phyloP scores from a whole-genome alignment of 495 filamentous ascomycete genomes.

The Talaromyces borbonicus region DNA sequence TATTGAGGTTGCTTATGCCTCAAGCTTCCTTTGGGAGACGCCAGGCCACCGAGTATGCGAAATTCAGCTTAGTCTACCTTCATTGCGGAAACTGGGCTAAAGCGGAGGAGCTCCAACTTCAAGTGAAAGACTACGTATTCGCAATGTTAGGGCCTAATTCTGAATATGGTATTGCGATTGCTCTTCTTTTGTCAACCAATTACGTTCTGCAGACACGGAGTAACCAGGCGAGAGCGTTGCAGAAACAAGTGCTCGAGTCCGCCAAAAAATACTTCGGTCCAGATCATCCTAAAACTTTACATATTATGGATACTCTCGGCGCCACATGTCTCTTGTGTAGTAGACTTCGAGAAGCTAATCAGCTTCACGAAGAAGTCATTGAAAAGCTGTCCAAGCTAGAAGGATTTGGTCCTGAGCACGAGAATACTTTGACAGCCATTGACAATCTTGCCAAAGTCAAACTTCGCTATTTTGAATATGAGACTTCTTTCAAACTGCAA shows the following conservation, averaged over 20 bases:
- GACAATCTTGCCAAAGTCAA: constrained; percentile 4
- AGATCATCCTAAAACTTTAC: constrained; percentile 19
- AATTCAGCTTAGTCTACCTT: neutral
- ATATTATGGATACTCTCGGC: constrained; percentile 5
- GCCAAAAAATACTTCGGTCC: constrained; percentile 7
- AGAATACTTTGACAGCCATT: constrained; percentile 23
- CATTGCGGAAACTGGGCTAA: neutral
- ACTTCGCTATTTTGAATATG: neutral
- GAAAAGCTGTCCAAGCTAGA: constrained; percentile 12
- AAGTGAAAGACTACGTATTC: neutral
- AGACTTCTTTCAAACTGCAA: neutral
- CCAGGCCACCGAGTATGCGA: neutral
- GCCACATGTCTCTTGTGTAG: neutral
- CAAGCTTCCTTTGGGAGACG: neutral
- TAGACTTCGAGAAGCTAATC: constrained; percentile 2
- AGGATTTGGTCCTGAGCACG: constrained; percentile 25
- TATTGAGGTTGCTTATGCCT: neutral
- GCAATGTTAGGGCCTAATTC: neutral
- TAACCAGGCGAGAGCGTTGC: constrained; percentile 22
- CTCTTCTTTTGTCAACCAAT: neutral
- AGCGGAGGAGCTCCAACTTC: neutral
- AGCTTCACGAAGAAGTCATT: constrained; percentile 1
- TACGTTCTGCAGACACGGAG: neutral
- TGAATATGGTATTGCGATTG: neutral
- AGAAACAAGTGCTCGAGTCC: constrained; percentile 16